Conservation (phyloP, 2,329 filamentous ascomycete genomes). For the Drechslera avenae region DNA sequence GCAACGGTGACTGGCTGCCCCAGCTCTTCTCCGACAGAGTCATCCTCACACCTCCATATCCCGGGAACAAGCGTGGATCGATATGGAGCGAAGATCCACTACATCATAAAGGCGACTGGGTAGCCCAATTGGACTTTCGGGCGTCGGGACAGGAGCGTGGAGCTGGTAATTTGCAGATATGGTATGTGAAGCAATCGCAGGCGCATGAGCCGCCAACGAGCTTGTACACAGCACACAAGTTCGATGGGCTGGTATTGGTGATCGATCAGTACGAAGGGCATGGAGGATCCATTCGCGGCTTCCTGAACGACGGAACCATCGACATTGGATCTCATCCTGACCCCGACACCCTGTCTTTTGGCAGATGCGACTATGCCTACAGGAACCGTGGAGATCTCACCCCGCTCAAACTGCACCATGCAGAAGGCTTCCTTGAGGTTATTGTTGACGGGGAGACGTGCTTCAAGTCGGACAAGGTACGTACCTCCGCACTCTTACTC, state of each 20-base stretch:
- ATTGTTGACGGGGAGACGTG: conserved; percentile 79
- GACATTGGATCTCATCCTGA: conserved; percentile 78
- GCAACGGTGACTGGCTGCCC: conserved; percentile 61
- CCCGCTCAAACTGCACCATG: conserved; percentile 75
- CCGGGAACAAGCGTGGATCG: conserved; percentile 82
- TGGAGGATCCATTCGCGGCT: conserved; percentile 83
- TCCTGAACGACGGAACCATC: conserved; percentile 86
- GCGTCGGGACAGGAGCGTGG: conserved; percentile 83
- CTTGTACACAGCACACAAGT: conserved; percentile 82
- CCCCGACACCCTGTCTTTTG: conserved; percentile 87
- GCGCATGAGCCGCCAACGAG: conserved; percentile 71
- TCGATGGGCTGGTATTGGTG: conserved; percentile 88
- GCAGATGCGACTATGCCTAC: conserved; percentile 88
- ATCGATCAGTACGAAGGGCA: conserved; percentile 81
- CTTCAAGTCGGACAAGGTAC: conserved; percentile 75
- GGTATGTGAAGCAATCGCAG: conserved; percentile 77
- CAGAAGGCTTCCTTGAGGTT: conserved; percentile 71
- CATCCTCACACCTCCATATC: conserved; percentile 85
- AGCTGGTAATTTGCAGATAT: conserved; percentile 89
- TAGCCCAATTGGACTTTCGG: conserved; percentile 83
- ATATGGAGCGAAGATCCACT: conserved; percentile 73
- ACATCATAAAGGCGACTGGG: conserved; percentile 73
- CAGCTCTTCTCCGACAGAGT: conserved; percentile 82
- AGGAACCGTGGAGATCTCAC: conserved; percentile 88
- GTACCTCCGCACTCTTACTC: background rate